Evolutionary conservation across 2,329 filamentous ascomycete species (phyloP).

Genomic region (Tolypocladium sp.): DNA sequence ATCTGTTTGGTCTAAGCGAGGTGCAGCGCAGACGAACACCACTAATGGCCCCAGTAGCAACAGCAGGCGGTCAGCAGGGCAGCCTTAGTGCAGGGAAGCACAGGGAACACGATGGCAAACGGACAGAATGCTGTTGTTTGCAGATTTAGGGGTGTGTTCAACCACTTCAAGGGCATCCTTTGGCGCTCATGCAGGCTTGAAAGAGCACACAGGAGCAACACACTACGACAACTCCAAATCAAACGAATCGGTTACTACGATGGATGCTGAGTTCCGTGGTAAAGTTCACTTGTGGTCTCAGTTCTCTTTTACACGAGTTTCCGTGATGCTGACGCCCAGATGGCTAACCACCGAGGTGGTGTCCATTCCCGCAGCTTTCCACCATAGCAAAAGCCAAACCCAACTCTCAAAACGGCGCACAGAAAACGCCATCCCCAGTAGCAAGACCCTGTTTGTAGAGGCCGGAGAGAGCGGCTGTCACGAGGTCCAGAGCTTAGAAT

Average conservation of each 20-base stretch:
- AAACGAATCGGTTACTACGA: too few species aligned
- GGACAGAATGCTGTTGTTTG: background rate
- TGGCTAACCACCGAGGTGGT: background rate
- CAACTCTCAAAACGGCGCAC: background rate
- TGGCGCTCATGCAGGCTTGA: background rate
- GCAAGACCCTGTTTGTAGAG: background rate
- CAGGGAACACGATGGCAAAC: too few species aligned
- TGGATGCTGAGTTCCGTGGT: background rate
- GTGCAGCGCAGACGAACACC: background rate
- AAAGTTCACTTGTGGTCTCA: background rate
- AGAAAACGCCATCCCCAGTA: background rate
- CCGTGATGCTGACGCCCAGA: background rate
- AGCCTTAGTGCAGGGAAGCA: background rate
- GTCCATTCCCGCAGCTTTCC: background rate
- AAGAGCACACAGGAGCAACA: background rate
- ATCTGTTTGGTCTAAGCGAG: background rate
- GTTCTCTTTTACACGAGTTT: background rate
- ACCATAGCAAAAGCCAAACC: background rate
- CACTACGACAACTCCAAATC: background rate
- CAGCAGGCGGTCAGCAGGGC: background rate
- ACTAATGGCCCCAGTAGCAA: background rate
- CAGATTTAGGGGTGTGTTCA: too few species aligned
- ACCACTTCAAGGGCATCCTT: background rate
- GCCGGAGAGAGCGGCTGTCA: background rate
- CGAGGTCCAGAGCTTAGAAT: conserved; percentile 4